Evolutionary conservation across 164 flowering plant genomes (phyloP).

Genomic region (Kingdonia uniflora): DNA sequence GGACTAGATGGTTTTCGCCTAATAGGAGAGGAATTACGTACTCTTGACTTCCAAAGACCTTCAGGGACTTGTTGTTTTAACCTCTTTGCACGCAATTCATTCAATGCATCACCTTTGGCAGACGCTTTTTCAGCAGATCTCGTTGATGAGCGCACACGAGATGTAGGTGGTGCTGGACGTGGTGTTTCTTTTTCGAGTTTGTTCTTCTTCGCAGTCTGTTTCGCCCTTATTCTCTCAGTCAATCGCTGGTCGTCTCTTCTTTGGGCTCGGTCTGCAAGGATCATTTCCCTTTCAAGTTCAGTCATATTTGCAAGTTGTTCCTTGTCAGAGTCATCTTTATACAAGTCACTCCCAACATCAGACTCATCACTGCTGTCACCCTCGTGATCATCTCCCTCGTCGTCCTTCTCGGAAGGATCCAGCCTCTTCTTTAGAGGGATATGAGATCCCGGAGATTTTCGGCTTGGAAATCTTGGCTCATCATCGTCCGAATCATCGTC

Average conservation of each 20-base stretch:
- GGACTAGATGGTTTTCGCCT: constrained; percentile 22
- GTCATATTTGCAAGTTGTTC: constrained; percentile 56
- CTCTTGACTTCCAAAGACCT: constrained; percentile 34
- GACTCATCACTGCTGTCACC: constrained; percentile 66
- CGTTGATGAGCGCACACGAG: constrained; percentile 54
- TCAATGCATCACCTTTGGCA: constrained; percentile 76
- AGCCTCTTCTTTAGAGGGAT: constrained; percentile 87
- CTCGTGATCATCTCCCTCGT: constrained; percentile 40
- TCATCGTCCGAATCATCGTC: constrained; percentile 70
- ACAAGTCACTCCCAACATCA: constrained; percentile 78
- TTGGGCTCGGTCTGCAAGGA: constrained; percentile 57
- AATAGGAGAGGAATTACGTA: not conserved
- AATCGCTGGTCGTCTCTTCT: constrained; percentile 52
- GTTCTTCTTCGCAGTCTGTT: constrained; percentile 36
- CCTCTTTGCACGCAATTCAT: constrained; percentile 74
- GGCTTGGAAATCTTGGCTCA: constrained; percentile 35
- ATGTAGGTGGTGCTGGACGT: constrained; percentile 20
- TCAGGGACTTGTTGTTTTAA: constrained; percentile 64
- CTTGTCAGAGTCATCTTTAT: constrained; percentile 73
- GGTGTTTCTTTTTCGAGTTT: constrained; percentile 43
- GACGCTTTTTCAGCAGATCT: constrained; percentile 60
- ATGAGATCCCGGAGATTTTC: constrained; percentile 73
- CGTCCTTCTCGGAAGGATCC: constrained; percentile 58
- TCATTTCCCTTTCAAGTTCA: constrained; percentile 83
- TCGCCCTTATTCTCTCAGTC: constrained; percentile 49